Percentiles rank a stretch among this genome's conserved stretches.
Conservation (phyloP, 495 filamentous ascomycete genomes). For the Alectoria sarmentosa region DNA sequence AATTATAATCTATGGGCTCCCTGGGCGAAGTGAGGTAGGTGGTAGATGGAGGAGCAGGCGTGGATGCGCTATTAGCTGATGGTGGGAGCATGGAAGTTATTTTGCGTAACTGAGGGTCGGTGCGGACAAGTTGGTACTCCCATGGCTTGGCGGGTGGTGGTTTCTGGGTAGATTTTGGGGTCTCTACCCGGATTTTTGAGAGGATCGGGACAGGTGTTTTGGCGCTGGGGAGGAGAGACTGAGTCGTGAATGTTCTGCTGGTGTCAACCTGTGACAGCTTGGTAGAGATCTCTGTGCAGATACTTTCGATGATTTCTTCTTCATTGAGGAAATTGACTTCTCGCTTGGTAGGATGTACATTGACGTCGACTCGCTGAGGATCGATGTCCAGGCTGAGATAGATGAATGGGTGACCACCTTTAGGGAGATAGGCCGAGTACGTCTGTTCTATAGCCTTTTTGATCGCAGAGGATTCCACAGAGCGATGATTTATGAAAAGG, state of each 20-base stretch:
- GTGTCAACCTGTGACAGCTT: slow-evolving; percentile 86
- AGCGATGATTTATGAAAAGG: slow-evolving; percentile 94
- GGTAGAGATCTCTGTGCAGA: slow-evolving; percentile 73
- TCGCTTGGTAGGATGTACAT: slow-evolving; percentile 94
- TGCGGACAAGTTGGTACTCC: slow-evolving; percentile 86
- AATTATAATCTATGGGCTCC: slow-evolving; percentile 57
- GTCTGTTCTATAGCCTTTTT: slow-evolving; percentile 89
- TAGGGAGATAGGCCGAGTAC: slow-evolving; percentile 85
- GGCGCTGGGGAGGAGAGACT: slow-evolving; percentile 70
- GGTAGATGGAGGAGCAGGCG: slow-evolving; percentile 22
- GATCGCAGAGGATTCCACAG: slow-evolving; percentile 87
- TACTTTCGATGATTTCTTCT: slow-evolving; percentile 87
- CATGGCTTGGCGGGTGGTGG: slow-evolving; percentile 52
- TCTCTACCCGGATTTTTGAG: slow-evolving; percentile 28
- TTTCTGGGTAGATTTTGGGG: slow-evolving; percentile 25
- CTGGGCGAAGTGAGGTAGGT: slow-evolving; percentile 66
- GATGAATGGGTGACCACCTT: slow-evolving; percentile 88
- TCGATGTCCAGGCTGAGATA: slow-evolving; percentile 94
- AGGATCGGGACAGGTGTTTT: slow-evolving; percentile 33
- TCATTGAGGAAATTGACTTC: slow-evolving; percentile 99
- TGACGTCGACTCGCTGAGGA: slow-evolving; percentile 90
- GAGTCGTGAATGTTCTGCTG: slow-evolving; percentile 89
- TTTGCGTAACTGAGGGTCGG: slow-evolving; percentile 83
- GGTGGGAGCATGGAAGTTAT: slow-evolving; percentile 89
- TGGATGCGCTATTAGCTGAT: slow-evolving; percentile 26